These are phyloP conservation scores for Mimosa pudica DNA, from an alignment of 306 rosid genomes.

Conservation along the genomic window DNA sequence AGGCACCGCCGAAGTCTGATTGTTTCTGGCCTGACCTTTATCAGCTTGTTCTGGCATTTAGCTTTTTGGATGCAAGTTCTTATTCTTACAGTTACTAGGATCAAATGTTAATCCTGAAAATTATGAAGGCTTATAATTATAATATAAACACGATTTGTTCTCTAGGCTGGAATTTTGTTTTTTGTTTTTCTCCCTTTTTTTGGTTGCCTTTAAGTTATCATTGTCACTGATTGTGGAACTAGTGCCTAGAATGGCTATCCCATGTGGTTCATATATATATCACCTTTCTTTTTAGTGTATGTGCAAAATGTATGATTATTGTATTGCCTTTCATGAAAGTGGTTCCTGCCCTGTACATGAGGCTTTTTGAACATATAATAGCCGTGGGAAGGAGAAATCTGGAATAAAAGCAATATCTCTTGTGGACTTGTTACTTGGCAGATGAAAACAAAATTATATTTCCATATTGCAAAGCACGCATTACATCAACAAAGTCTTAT, in stretches of 20 bases:
- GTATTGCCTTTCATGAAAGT: neutral
- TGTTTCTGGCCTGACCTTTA: conserved; percentile 21
- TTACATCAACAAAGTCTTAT: neutral
- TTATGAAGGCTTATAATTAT: conserved; percentile 42
- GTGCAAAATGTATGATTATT: conserved; percentile 15
- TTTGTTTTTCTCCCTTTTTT: neutral
- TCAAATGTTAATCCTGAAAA: conserved; percentile 37
- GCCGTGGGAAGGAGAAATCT: neutral
- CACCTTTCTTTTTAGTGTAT: conserved; percentile 13
- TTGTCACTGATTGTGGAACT: conserved; percentile 39
- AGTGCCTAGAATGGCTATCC: conserved; percentile 35
- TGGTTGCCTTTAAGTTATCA: conserved; percentile 29
- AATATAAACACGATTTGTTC: conserved; percentile 48
- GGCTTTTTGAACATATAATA: neutral
- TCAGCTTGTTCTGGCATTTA: conserved; percentile 26
- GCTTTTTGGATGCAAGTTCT: conserved; percentile 50
- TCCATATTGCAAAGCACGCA: neutral
- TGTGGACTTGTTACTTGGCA: neutral
- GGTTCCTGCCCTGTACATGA: conserved; percentile 3
- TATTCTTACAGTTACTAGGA: conserved; percentile 40
- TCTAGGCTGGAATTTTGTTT: conserved; percentile 52
- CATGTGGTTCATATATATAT: conserved; percentile 4
- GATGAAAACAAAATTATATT: neutral
- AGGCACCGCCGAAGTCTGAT: conserved; percentile 95
- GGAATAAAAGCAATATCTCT: neutral